phyloP scores from a whole-genome alignment of 2,329 filamentous ascomycete genomes.

The Colletotrichum sp. region DNA sequence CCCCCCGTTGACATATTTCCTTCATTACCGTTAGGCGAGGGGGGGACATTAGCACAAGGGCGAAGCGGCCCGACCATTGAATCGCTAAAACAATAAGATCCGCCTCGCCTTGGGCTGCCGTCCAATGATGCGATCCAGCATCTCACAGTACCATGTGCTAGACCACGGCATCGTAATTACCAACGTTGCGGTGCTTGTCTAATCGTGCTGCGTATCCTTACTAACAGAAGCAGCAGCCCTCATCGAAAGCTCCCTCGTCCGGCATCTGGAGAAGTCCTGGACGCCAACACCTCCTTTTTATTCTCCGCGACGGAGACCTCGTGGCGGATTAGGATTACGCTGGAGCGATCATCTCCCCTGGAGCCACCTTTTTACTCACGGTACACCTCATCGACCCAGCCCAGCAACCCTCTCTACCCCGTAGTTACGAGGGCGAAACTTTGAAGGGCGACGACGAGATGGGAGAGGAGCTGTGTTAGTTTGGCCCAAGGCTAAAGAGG shows the following conservation, averaged over 20 bases:
- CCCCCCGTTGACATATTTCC: neutral
- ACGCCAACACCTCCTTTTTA: neutral
- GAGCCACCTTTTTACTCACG: neutral
- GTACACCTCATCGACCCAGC: neutral
- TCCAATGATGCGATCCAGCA: neutral
- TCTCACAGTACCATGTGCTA: neutral
- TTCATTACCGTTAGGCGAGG: constrained; percentile 1
- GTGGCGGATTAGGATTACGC: neutral
- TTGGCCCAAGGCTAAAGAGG: neutral
- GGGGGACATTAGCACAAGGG: neutral
- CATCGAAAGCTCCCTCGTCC: neutral
- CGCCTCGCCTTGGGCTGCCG: neutral
- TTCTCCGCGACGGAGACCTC: neutral
- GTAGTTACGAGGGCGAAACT: neutral
- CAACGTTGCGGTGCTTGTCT: neutral
- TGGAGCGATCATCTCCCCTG: constrained; percentile 13
- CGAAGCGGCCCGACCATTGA: neutral
- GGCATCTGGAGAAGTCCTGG: neutral
- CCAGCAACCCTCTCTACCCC: neutral
- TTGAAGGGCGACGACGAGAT: neutral
- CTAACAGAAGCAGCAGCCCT: neutral
- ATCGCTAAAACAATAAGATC: constrained; percentile 3
- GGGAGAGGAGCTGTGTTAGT: neutral
- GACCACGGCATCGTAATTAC: neutral
- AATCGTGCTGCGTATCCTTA: neutral